These are phyloP conservation scores for Solanum phureja DNA, from an alignment of 257 asterid genomes.

Conservation along the genomic window DNA sequence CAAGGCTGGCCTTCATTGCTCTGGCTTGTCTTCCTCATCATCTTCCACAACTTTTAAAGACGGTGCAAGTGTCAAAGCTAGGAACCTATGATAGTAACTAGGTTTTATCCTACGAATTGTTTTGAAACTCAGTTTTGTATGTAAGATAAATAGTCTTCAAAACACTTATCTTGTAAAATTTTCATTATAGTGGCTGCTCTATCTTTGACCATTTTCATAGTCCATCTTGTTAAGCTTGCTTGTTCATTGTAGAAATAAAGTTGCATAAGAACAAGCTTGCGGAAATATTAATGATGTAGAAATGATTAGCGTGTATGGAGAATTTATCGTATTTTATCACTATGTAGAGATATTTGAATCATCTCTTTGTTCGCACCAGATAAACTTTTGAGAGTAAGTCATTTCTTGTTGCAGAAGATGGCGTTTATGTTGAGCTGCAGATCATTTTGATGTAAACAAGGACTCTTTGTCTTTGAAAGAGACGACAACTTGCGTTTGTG, in stretches of 20 bases:
- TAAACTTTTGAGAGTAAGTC: neutral
- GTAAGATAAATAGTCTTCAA: neutral
- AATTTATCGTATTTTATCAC: neutral
- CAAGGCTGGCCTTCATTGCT: constrained; percentile 45
- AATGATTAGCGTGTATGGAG: neutral
- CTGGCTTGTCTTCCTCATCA: constrained; percentile 36
- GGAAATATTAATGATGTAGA: neutral
- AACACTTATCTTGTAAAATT: neutral
- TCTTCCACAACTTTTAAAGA: constrained; percentile 21
- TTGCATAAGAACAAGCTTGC: neutral
- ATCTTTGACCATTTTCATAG: neutral
- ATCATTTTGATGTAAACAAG: neutral
- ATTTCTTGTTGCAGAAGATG: neutral
- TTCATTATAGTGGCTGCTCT: neutral
- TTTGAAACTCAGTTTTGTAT: neutral
- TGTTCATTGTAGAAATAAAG: neutral
- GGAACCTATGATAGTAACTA: constrained; percentile 12
- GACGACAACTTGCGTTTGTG: neutral
- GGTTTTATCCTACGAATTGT: neutral
- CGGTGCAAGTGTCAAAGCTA: constrained; percentile 11
- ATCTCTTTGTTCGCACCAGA: neutral
- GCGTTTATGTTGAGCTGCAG: neutral
- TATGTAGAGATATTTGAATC: neutral
- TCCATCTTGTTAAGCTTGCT: neutral
- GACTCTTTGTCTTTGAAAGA: neutral